phyloP scores from a whole-genome alignment of 2,329 filamentous ascomycete genomes.

The Aspergillus terreus region DNA sequence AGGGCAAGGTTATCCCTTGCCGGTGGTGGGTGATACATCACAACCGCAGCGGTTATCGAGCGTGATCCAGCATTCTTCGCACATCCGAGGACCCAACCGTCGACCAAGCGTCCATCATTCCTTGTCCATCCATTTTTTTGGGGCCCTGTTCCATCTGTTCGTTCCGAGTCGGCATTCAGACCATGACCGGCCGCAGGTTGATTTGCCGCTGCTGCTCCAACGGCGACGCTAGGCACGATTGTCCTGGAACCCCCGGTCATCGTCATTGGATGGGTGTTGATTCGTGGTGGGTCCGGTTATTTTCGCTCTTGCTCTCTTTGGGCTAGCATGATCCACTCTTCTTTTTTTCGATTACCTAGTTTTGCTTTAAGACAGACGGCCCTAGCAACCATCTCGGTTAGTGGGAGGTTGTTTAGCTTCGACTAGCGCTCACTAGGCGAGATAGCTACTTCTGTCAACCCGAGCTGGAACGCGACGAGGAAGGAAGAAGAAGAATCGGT shows the following conservation, averaged over 20 bases:
- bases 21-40: not conserved
- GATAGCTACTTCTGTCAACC: not conserved
- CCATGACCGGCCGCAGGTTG: not conserved
- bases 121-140: not conserved
- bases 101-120: not conserved
- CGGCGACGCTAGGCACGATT: conserved; percentile 20
- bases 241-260: conserved; percentile 11
- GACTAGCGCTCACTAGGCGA: not conserved
- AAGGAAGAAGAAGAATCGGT: too few relatives aligned
- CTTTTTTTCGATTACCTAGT: conserved; percentile 3
- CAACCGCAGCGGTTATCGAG: not conserved
- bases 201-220: conserved; percentile 14
- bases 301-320: conserved; percentile 8
- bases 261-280: conserved; percentile 13
- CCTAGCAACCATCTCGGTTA: not conserved
- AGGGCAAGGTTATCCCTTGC: not conserved
- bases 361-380: not conserved
- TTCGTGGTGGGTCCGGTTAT: conserved; percentile 10
- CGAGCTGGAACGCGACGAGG: too few relatives aligned
- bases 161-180: not conserved
- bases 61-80: not conserved
- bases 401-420: not conserved
- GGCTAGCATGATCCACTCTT: not conserved
- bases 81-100: not conserved
- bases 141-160: not conserved